Evolutionary conservation across 306 rosid species (phyloP).

Genomic region (Calophaca sinica): DNA sequence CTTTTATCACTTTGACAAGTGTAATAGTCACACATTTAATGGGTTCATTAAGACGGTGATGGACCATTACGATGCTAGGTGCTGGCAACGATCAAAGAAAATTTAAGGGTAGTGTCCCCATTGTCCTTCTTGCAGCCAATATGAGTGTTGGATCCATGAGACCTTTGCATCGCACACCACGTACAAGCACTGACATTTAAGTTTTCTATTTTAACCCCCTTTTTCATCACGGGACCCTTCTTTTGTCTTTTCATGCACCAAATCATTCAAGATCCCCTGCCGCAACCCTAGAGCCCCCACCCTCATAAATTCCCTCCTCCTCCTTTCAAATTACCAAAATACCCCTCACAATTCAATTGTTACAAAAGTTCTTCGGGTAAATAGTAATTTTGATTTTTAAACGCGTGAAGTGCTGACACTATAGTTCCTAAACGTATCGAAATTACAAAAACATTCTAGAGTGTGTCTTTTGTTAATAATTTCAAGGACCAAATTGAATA

Average conservation of each 20-base stretch:
- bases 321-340: constrained; percentile 26
- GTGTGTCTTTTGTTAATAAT: no score
- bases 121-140: constrained; percentile 52
- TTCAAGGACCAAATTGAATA: no score
- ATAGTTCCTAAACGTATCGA: no score
- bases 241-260: constrained; percentile 60
- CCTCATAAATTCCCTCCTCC: constrained; percentile 47
- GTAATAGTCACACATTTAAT: constrained; percentile 58
- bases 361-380: neutral
- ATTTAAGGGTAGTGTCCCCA: constrained; percentile 83
- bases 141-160: constrained; percentile 55
- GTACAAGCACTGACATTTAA: constrained; percentile 45
- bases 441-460: no score
- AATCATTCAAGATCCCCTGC: constrained; percentile 57
- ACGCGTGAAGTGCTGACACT: no score
- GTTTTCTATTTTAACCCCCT: constrained; percentile 46
- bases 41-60: constrained; percentile 63
- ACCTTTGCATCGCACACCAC: constrained; percentile 42
- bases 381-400: no score
- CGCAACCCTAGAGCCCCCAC: constrained; percentile 67
- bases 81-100: constrained; percentile 75
- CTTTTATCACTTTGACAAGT: constrained; percentile 55
- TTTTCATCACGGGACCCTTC: constrained; percentile 51
- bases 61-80: constrained; percentile 77
- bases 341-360: constrained; percentile 19